Base-by-base conservation (phyloP, 140 eudicot genomes). In the Cichorium intybus region DNA sequence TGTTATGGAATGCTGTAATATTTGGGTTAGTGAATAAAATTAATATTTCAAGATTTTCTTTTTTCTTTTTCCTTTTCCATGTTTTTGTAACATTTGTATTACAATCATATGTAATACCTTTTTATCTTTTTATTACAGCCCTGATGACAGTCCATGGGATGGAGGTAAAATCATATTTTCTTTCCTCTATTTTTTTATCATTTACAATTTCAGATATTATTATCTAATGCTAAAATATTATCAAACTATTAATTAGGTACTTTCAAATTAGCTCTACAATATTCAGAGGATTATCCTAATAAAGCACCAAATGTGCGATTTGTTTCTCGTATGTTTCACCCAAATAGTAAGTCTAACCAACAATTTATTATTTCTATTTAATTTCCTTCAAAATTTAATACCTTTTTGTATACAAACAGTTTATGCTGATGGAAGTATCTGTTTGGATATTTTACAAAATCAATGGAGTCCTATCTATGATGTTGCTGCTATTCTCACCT, bases 291-390 rank as follows among this genome's bases (percentile, higher is more conserved):
- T 71, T 89, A 89, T 75, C 95, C 97, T 22, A 89, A 89, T 66
- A 89, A 89, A 82, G 88, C 97, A 31, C 97, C 97, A 34, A 80
- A 85, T 11, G 95, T 89, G 66, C 84, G 90, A 24, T 90, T 90
- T 70, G 78, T 90, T 49, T 90, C 97, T 60, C 84, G 97, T 56
- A 90, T 90, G 97, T 90, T 90, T 64, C 97, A 90, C 74, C 95
- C 97, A 34, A 90, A 90, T 68, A 90, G 97, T 87, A 86, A 90
- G 97, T 81, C 53, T 52, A 24, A 39, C 46, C 60, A 28, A 60
- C 46, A 47, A 11, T 29, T 43, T 43, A 14, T 43, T 43, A 39
- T 39, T 12, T 39, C 14, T 14, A 5, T 11, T 5, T 14, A 14
- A 1, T 39, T 12, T 11, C 0, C 31, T 27, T 27, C 31, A 27